phyloP scores from a whole-genome alignment of 805 yeast genomes.

The Ogataea salicorniae region DNA sequence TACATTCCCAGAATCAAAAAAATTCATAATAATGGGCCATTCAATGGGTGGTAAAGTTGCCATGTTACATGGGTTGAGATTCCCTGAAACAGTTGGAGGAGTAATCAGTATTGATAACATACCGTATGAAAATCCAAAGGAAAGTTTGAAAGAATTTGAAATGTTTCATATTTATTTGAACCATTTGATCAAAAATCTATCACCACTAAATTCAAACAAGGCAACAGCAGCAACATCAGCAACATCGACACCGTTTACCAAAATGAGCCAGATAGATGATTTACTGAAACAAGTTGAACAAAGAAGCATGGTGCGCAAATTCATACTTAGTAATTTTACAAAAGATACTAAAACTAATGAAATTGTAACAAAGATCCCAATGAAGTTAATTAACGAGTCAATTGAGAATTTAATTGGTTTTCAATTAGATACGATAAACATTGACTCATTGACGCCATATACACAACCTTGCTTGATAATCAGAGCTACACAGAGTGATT shows the following conservation, averaged over 20 bases:
- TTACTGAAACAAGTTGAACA: slow-evolving; percentile 58
- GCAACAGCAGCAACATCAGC: not conserved
- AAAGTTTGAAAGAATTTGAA: slow-evolving; percentile 25
- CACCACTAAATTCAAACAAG: not conserved
- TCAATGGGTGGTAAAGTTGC: slow-evolving; percentile 94
- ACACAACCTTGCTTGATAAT: slow-evolving; percentile 70
- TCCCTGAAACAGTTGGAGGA: slow-evolving; percentile 55
- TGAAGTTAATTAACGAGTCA: slow-evolving; percentile 56
- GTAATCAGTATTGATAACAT: slow-evolving; percentile 75
- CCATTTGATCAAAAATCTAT: slow-evolving; percentile 5
- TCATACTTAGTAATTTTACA: slow-evolving; percentile 62
- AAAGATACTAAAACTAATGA: slow-evolving; percentile 27
- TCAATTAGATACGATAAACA: slow-evolving; percentile 24
- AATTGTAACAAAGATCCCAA: slow-evolving; percentile 48
- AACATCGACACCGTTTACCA: slow-evolving; percentile 9
- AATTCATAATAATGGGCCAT: slow-evolving; percentile 61
- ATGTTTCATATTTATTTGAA: slow-evolving; percentile 24
- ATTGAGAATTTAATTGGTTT: slow-evolving; percentile 60
- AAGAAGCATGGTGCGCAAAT: slow-evolving; percentile 56
- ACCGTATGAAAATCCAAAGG: slow-evolving; percentile 54
- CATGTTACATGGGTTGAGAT: slow-evolving; percentile 72
- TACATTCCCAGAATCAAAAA: slow-evolving; percentile 33
- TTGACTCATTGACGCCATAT: slow-evolving; percentile 38
- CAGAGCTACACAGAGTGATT: slow-evolving; percentile 62
- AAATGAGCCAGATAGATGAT: slow-evolving; percentile 56